Conservation (phyloP, 192 early-diverging fungal species). For the Dissophora globulifera region DNA sequence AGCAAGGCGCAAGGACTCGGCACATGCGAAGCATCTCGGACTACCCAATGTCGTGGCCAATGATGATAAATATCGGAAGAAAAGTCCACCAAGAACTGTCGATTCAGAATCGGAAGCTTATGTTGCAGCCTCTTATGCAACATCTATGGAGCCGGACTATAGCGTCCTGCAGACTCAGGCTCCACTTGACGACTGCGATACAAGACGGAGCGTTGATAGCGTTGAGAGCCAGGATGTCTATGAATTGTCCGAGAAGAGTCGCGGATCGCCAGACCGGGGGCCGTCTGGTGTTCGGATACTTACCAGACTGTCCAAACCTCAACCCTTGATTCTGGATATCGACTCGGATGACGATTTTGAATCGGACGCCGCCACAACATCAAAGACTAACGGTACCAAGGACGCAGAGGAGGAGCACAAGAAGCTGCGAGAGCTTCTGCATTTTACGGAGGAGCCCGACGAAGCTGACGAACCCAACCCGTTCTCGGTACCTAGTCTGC, state of each 20-base stretch:
- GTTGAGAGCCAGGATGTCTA: slow-evolving; percentile 6
- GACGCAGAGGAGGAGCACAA: slow-evolving; percentile 12
- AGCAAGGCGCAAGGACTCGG: neutral
- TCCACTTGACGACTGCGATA: neutral
- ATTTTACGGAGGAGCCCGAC: slow-evolving; percentile 12
- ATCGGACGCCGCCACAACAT: neutral
- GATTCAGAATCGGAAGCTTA: slow-evolving; percentile 41
- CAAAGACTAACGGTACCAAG: neutral
- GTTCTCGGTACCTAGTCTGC: neutral
- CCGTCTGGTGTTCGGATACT: neutral
- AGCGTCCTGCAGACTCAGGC: neutral
- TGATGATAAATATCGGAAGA: neutral
- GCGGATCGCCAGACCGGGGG: neutral
- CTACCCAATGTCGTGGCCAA: slow-evolving; percentile 13
- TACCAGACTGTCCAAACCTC: slow-evolving; percentile 23
- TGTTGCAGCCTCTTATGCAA: neutral
- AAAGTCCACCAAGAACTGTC: neutral
- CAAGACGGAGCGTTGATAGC: neutral
- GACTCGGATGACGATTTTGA: slow-evolving; percentile 13
- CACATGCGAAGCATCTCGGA: slow-evolving; percentile 11
- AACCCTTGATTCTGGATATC: slow-evolving; percentile 18
- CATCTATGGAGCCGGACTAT: neutral
- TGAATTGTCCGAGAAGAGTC: neutral
- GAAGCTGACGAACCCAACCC: neutral
- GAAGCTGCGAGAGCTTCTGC: slow-evolving; percentile 12